Evolutionary conservation across 2,329 filamentous ascomycete species (phyloP).

Genomic region (Ophiostoma australiae): DNA sequence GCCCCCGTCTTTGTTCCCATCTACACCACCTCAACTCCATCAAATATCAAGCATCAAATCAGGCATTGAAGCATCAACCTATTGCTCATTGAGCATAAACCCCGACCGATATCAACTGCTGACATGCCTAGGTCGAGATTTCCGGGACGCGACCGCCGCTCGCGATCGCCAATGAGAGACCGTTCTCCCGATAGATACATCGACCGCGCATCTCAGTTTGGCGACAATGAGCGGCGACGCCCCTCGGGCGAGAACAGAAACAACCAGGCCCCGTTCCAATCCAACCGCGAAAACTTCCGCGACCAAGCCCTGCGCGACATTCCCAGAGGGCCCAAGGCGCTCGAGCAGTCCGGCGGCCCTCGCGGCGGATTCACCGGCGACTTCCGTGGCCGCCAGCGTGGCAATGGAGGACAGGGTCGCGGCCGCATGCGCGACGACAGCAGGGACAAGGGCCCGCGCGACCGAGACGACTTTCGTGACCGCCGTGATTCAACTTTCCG

Average conservation of each 20-base stretch:
- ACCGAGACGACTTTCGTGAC: slow-evolving; percentile 58
- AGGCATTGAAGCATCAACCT: too few species aligned
- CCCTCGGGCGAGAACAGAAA: slow-evolving; percentile 55
- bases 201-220: slow-evolving; percentile 50
- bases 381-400: slow-evolving; percentile 57
- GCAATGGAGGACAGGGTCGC: slow-evolving; percentile 50
- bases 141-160: slow-evolving; percentile 56
- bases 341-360: slow-evolving; percentile 64
- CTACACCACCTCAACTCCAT: neutral
- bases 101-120: neutral
- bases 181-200: slow-evolving; percentile 63
- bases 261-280: slow-evolving; percentile 56
- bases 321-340: slow-evolving; percentile 74
- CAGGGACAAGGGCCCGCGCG: slow-evolving; percentile 48
- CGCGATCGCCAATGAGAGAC: slow-evolving; percentile 58
- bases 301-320: slow-evolving; percentile 60
- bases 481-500: slow-evolving; percentile 49
- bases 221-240: slow-evolving; percentile 64
- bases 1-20: neutral
- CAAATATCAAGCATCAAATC: too few species aligned
- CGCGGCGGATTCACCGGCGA: slow-evolving; percentile 63
- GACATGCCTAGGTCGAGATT: slow-evolving; percentile 48
- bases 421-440: slow-evolving; percentile 61
- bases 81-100: neutral
- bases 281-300: slow-evolving; percentile 54